Evolutionary conservation across 2,329 filamentous ascomycete species (phyloP), one percentile per base, ranked within the genome.

Genomic region (Zasmidium angulare): DNA sequence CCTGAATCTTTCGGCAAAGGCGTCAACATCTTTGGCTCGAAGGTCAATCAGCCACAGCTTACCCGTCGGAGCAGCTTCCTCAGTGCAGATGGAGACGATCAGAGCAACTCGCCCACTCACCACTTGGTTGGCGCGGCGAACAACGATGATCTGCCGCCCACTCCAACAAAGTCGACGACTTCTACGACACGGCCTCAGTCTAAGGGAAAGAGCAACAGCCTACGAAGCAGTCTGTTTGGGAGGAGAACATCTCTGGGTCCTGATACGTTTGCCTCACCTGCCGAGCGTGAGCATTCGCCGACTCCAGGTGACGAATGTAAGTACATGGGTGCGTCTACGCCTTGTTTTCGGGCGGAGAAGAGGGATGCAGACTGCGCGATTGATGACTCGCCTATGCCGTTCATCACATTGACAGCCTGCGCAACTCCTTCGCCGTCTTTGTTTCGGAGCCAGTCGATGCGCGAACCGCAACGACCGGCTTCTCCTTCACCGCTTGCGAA

Each of bases 71-170:
- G 84, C 52, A 97, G 93, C 75, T 86, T 96, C 63, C 79, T 92
- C 17, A 96, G 91, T 71, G 79, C 93, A 48, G 90, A 96, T 68
- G 89, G 87, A 21, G 63, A 63, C 46, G 90, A 96, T 52, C 78
- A 83, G 58, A 82, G 84, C 65, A 79, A 82, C 65, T 84, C 85
- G 51, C 79, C 88, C 68, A 81, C 79, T 14, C 80, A 77, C 46
- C 76, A 79, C 58, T 72, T 78, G 29, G 84, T 86, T 58, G 82
- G 80, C 64, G 85, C 87, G 66, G 75, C 78, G 3, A 81, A 82
- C 55, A 79, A 77, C 19, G 90, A 93, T 43, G 92, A 96, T 52
- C 80, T 93, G 58, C 93, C 93, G n/a, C 93, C 93, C 0, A 99
- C 95, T 1, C 95, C 95, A 0, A 98, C 95, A 0, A 98, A 96